Percentiles rank a stretch among this genome's conserved stretches.
Evolutionary conservation across 2,329 filamentous ascomycete species (phyloP).

Genomic region (Fusarium sp.): DNA sequence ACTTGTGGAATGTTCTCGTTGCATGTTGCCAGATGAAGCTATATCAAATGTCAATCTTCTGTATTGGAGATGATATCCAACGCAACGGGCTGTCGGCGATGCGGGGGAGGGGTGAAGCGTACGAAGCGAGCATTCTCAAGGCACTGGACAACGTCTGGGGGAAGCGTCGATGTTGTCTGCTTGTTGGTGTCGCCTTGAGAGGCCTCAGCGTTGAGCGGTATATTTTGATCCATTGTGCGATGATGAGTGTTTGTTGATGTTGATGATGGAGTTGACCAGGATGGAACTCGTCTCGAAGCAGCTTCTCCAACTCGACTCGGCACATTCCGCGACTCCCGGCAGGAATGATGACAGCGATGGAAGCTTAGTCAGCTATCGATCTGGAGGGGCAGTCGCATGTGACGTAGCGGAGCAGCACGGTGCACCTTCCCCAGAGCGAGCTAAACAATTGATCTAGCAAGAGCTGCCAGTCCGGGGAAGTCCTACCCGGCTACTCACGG

Average conservation of each 20-base stretch:
- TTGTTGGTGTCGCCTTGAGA: constrained; percentile 80
- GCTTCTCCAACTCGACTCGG: constrained; percentile 20
- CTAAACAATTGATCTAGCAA: constrained; percentile 8
- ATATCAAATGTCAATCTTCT: constrained; percentile 24
- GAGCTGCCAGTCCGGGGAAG: constrained; percentile 41
- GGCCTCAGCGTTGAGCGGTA: constrained; percentile 79
- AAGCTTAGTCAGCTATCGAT: constrained; percentile 27
- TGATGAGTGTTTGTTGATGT: constrained; percentile 23
- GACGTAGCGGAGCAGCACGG: constrained; percentile 42
- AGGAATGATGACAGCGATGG: constrained; percentile 20
- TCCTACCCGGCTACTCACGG: constrained; percentile 48
- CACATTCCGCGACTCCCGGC: constrained; percentile 31
- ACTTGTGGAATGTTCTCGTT: constrained; percentile 87
- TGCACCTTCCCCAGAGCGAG: constrained; percentile 23
- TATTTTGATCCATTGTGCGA: constrained; percentile 64
- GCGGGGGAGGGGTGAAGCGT: constrained; percentile 51
- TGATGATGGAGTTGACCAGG: constrained; percentile 8
- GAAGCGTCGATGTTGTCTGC: constrained; percentile 76
- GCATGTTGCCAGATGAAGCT: constrained; percentile 97
- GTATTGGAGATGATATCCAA: neutral
- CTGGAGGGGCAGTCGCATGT: neutral
- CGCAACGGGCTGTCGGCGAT: constrained; percentile 22
- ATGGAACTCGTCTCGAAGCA: constrained; percentile 18
- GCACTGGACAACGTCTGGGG: constrained; percentile 87
- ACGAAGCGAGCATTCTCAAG: constrained; percentile 96